Base-by-base conservation (phyloP, 2,329 filamentous ascomycete genomes). In the Exophiala xenobiotica region DNA sequence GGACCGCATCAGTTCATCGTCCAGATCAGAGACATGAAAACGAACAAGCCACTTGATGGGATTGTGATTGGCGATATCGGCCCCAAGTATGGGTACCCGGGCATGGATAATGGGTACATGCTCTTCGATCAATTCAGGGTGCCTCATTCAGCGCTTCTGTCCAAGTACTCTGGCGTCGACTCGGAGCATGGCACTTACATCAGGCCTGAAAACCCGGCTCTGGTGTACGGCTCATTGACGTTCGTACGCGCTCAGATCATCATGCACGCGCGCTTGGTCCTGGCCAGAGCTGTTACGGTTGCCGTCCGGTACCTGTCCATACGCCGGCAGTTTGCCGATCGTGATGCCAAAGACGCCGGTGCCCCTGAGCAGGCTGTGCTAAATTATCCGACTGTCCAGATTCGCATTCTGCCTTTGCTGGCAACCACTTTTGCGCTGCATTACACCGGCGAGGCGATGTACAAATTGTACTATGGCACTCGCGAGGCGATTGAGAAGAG, bases 41-140 rank as follows among this genome's bases (percentile, higher is more conserved):
- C 74, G 1, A 72, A 78, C 52, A 65, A 72, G 54, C 72, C 76
- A 9, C 59, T 78, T 4, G 57, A 69, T 4, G 75, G 75, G 1
- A 75, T 79, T 46, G 70, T 74, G 2, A 73, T 79, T 12, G 76
- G 76, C n/a, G 76, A 79, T 53, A 78, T 79, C 57, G 77, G 77
- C 2, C 74, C 76, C n/a, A 79, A 79, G 51, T 78, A 79, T 59
- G 77, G 76, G 6, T 79, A 79, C 55, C 70, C 74, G 18, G 70
- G 69, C 3, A 77, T 77, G 75, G 74, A 79, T 52, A 78, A 78
- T 50, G 76, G 73, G 0, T 79, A 79, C 61, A 75, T 78, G 73
- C 68, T 79, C 3, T 78, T 79, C 63, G 64, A 78, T 51, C 65
- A 75, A 35, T 69, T 70, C 56, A 65, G 70, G 23, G 63, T 78